These are phyloP conservation scores for Leucosporidium creatinivorum DNA, from an alignment of 768 basidiomycete genomes.

Conservation along the genomic window DNA sequence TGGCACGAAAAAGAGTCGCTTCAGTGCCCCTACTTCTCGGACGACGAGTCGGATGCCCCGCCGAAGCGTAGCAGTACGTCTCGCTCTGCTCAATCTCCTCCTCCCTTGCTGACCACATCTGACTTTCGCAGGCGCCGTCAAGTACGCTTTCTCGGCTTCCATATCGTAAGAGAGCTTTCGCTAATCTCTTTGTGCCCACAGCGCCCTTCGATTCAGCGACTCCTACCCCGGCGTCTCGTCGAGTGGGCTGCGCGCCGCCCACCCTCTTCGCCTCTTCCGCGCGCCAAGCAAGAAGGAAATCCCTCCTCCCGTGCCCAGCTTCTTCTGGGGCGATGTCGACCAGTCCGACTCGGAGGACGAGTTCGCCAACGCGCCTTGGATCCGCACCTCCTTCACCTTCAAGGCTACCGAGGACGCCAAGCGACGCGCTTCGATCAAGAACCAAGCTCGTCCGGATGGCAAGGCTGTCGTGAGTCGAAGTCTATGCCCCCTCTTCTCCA, in stretches of 20 bases:
- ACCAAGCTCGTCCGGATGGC: not conserved
- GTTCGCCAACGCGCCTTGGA: not conserved
- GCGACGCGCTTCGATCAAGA: too few species aligned
- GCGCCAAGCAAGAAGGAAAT: not conserved
- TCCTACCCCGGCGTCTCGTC: not conserved
- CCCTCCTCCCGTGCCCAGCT: not conserved
- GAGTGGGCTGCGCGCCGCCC: not conserved
- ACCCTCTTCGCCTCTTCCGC: slow-evolving; percentile 7
- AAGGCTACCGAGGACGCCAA: not conserved
- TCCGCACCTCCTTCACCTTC: slow-evolving; percentile 1
- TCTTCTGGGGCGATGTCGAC: not conserved
- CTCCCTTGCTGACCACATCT: too few species aligned
- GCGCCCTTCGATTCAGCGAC: slow-evolving; percentile 22
- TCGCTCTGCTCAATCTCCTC: too few species aligned
- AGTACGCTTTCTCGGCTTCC: not conserved
- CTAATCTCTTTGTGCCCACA: not conserved
- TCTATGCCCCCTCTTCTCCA: not conserved
- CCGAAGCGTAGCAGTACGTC: not conserved
- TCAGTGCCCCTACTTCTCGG: too few species aligned
- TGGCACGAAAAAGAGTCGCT: not conserved
- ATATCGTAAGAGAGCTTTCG: not conserved
- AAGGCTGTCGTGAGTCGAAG: not conserved
- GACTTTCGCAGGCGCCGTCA: not conserved
- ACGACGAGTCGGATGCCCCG: too few species aligned
- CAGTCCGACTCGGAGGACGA: not conserved